Base-by-base conservation (phyloP, 768 basidiomycete species). In the Podaxis pistillaris region DNA sequence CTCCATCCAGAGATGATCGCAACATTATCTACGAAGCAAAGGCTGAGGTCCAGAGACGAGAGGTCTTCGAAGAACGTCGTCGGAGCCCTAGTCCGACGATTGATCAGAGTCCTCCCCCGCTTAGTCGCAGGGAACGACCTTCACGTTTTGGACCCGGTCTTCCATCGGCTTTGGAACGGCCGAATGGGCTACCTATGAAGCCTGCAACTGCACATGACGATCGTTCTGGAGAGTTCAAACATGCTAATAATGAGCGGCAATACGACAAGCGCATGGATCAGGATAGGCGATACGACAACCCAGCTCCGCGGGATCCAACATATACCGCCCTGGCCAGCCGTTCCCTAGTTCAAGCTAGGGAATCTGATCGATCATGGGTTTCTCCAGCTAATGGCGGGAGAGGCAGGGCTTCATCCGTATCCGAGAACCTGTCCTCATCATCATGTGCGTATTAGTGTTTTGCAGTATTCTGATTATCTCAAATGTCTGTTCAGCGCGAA, bases 1-100 rank as follows among this genome's bases (percentile, higher is more conserved):
- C 62, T 15, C 57, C 59, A 26, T 54, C 40, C 56, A 22, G 33
- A 59, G 62, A 67, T 24, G 66, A 63, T 55, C 59, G 41, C 30
- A 30, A 52, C 52, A 17, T 46, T 63, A 51, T 65, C 33, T 33
- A 56, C 50, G 54, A 62, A 38, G 38, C 61, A 17, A 37, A 56
- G 19, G 7, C 5, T 40, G 51, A 52, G 11, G 36, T 22, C 26
- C 60, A 33, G 19, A 44, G 53, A n/a, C 51, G 51, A 19, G 60
- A 62, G 41, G 30, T 15, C 19, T 40, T 49, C 4, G 22, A 37
- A n/a, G 61, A 62, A 15, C 61, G 61, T 15, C 55, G 46, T 12
- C 52, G 44, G 28, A 62, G 60, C 24, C 60, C 60, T 26, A 40
- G 44, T 30, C 53, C 60, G 30, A 30, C 17, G 22, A 38, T 9